phyloP scores from a whole-genome alignment of 805 yeast genomes.

The Pichia eremophila region DNA sequence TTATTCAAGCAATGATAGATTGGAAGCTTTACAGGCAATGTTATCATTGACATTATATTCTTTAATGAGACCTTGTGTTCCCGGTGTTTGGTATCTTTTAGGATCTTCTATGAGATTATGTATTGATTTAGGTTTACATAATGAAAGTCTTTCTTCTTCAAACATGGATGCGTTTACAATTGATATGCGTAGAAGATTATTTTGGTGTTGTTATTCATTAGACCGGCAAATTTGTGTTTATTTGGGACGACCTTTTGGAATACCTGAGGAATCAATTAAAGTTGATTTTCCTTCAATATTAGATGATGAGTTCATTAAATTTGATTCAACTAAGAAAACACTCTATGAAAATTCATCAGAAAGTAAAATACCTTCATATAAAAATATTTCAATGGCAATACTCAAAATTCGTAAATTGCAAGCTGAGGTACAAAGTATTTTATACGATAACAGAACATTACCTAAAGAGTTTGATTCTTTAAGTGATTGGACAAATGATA shows the following conservation, averaged over 20 bases:
- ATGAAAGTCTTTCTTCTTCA: slow-evolving; percentile 36
- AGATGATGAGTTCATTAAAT: slow-evolving; percentile 58
- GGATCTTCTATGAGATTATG: slow-evolving; percentile 74
- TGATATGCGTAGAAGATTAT: slow-evolving; percentile 66
- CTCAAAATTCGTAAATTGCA: slow-evolving; percentile 66
- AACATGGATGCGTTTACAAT: slow-evolving; percentile 41
- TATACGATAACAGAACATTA: slow-evolving; percentile 63
- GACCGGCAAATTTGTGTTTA: slow-evolving; percentile 84
- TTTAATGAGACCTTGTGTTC: slow-evolving; percentile 79
- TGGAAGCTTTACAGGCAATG: slow-evolving; percentile 68
- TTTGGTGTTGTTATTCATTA: slow-evolving; percentile 84
- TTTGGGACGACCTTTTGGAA: slow-evolving; percentile 80
- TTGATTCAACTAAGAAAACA: not conserved
- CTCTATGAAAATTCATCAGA: slow-evolving; percentile 3
- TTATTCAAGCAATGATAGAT: slow-evolving; percentile 46
- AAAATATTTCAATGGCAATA: slow-evolving; percentile 56
- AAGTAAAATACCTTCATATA: slow-evolving; percentile 42
- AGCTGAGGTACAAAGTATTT: slow-evolving; percentile 60
- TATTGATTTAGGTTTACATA: slow-evolving; percentile 78
- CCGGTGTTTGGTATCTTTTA: slow-evolving; percentile 87
- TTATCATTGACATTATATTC: slow-evolving; percentile 62
- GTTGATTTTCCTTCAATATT: slow-evolving; percentile 63
- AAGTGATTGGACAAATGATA: slow-evolving; percentile 53
- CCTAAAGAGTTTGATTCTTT: slow-evolving; percentile 52
- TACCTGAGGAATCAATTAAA: slow-evolving; percentile 70